Evolutionary conservation across 805 yeast species (phyloP).

Genomic region (Monosporozyma aerobia): DNA sequence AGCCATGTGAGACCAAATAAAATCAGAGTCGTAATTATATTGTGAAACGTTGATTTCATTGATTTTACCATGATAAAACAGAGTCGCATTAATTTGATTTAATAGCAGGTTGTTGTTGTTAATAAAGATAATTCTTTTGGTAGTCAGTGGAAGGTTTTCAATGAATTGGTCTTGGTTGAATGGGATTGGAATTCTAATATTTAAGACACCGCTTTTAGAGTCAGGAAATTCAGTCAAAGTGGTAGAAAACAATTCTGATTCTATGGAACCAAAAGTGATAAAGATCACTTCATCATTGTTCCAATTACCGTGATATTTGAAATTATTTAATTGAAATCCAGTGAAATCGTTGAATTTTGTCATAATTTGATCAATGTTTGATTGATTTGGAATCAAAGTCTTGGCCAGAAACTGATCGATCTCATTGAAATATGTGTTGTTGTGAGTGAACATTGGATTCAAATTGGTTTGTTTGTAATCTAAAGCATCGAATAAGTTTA

Average conservation of each 20-base stretch:
- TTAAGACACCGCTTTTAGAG: slow-evolving; percentile 45
- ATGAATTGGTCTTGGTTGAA: slow-evolving; percentile 58
- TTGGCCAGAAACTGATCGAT: slow-evolving; percentile 10
- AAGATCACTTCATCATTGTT: slow-evolving; percentile 58
- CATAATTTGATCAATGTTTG: slow-evolving; percentile 22
- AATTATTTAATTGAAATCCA: slow-evolving; percentile 20
- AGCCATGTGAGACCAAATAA: slow-evolving; percentile 49
- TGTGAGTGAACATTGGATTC: background rate
- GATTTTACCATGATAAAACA: slow-evolving; percentile 38
- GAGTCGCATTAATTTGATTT: slow-evolving; percentile 64
- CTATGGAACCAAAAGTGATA: slow-evolving; percentile 70
- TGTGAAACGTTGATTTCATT: slow-evolving; percentile 38
- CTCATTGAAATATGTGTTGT: background rate
- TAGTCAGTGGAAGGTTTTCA: slow-evolving; percentile 45
- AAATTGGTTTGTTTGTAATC: slow-evolving; percentile 27
- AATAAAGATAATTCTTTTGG: slow-evolving; percentile 56
- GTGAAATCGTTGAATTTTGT: slow-evolving; percentile 22
- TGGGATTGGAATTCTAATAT: slow-evolving; percentile 72
- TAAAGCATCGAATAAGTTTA: slow-evolving; percentile 77
- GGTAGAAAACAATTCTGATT: slow-evolving; percentile 43
- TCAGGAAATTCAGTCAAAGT: slow-evolving; percentile 5
- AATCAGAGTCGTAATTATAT: slow-evolving; percentile 41
- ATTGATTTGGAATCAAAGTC: slow-evolving; percentile 5
- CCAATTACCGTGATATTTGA: slow-evolving; percentile 51
- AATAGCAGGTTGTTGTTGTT: slow-evolving; percentile 36